Evolutionary conservation across 78 protist genomes (phyloP), one percentile per base, ranked within the genome.

Genomic region (Dictyostelium capitatum): DNA sequence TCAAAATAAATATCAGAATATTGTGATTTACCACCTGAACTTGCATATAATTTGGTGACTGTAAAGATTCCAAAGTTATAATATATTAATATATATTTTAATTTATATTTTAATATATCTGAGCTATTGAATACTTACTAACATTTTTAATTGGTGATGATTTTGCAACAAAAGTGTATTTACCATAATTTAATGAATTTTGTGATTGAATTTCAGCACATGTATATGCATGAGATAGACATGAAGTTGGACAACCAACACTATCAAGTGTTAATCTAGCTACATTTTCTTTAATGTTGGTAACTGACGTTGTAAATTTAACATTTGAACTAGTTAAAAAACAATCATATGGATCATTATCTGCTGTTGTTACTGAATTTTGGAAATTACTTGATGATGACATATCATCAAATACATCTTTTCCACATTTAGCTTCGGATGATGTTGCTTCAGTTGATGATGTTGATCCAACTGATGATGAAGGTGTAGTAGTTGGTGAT

Each of bases 201-300:
- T 37, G 43, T 17, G 83, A 37, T 23, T n/a, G 28, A 37, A 54
- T 56, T 37, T 56, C 70, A 25, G 83, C 41, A 79, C 83, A 79
- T 6, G 72, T 25, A 4, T 30, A 79, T 0, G 37, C 6, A 54
- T 54, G 59, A 5, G 41, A 20, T 20, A 23, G 11, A 56, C 83
- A 79, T 54, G 57, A 6, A n/a, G 28, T 51, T 37, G 83, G 83
- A 79, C 83, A 79, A 54, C 83, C 83, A 10, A 23, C 70, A 56
- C 48, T 50, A 25, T 46, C 59, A 8, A 75, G 7, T 75, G 19
- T 19, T 28, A 75, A 50, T 75, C 43, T 75, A 8, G 51, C 51
- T 1, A 75, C 59, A 28, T 28, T 50, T 72, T 20, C 23, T 67
- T n/a, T n/a, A n/a, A n/a, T n/a, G n/a, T 20, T 59, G 19, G 79